These are phyloP conservation scores for Jatropha podagrica DNA, from an alignment of 441 rosid species.

Conservation along the genomic window DNA sequence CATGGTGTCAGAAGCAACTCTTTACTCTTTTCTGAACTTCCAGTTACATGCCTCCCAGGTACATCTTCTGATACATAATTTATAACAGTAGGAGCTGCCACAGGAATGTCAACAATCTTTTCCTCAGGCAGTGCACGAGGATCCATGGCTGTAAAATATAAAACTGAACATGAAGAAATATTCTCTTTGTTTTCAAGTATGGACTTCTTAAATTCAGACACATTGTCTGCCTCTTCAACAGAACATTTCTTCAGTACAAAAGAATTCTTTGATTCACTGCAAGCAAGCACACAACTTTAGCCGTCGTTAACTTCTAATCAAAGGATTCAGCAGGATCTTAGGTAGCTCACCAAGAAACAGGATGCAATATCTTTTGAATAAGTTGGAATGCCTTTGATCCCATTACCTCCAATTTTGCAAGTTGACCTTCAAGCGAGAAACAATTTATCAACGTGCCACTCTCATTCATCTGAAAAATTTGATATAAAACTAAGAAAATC, in stretches of 20 bases:
- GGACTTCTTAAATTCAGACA: slow-evolving; percentile 24
- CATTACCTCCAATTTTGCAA: slow-evolving; percentile 74
- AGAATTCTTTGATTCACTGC: slow-evolving; percentile 42
- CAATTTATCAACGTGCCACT: slow-evolving; percentile 49
- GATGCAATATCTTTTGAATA: slow-evolving; percentile 58
- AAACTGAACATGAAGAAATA: slow-evolving; percentile 41
- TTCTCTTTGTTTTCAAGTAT: slow-evolving; percentile 41
- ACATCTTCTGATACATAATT: slow-evolving; percentile 26
- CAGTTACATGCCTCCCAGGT: slow-evolving; percentile 28
- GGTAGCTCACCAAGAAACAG: slow-evolving; percentile 50
- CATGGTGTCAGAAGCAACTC: slow-evolving; percentile 18
- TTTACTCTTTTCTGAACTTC: slow-evolving; percentile 24
- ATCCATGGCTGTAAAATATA: slow-evolving; percentile 54
- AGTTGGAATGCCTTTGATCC: slow-evolving; percentile 71
- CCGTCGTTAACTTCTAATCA: slow-evolving; percentile 16
- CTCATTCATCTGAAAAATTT: slow-evolving; percentile 52
- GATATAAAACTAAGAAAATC: neutral
- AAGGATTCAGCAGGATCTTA: slow-evolving; percentile 4
- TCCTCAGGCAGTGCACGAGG: slow-evolving; percentile 48
- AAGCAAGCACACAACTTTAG: slow-evolving; percentile 25
- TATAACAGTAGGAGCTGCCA: slow-evolving; percentile 27
- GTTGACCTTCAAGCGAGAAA: slow-evolving; percentile 73
- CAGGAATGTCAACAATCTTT: slow-evolving; percentile 29
- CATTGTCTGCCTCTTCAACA: slow-evolving; percentile 27
- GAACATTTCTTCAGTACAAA: slow-evolving; percentile 42